These are phyloP conservation scores for Colletotrichum musae DNA, from an alignment of 2,329 filamentous ascomycete genomes.

Conservation along the genomic window DNA sequence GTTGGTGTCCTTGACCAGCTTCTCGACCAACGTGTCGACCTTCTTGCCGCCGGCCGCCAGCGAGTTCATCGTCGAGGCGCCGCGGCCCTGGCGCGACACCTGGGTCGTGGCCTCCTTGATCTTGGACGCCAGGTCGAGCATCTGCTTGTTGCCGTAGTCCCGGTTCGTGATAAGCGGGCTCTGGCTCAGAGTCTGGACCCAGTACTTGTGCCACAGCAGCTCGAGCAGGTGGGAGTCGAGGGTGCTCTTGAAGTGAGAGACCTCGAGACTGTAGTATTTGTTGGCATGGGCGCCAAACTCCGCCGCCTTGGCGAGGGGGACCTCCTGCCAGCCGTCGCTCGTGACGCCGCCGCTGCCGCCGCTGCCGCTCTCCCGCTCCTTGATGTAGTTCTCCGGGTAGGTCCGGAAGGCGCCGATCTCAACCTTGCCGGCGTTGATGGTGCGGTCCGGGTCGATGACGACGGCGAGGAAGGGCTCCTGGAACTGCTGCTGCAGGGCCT, in stretches of 20 bases:
- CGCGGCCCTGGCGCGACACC: conserved; percentile 51
- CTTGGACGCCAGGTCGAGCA: conserved; percentile 88
- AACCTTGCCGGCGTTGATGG: conserved; percentile 93
- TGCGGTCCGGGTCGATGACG: conserved; percentile 94
- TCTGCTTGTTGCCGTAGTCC: conserved; percentile 93
- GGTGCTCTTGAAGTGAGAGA: conserved; percentile 94
- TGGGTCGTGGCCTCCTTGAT: conserved; percentile 74
- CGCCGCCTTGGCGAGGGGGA: conserved; percentile 93
- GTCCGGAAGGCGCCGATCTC: conserved; percentile 98
- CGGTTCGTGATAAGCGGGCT: conserved; percentile 92
- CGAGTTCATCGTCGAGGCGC: conserved; percentile 44
- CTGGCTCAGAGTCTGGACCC: conserved; percentile 95
- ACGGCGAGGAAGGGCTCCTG: conserved; percentile 95
- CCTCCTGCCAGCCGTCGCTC: conserved; percentile 77
- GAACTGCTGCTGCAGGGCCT: conserved; percentile 87
- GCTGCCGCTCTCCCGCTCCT: conserved; percentile 50
- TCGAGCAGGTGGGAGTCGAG: conserved; percentile 90
- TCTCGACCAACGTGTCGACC: conserved; percentile 67
- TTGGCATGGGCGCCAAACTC: conserved; percentile 95
- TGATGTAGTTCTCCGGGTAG: conserved; percentile 82
- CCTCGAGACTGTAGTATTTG: conserved; percentile 91
- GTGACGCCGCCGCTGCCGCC: conserved; percentile 54
- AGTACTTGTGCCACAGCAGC: conserved; percentile 98
- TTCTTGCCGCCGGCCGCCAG: conserved; percentile 48
- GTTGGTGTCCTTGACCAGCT: conserved; percentile 73